Evolutionary conservation across 495 filamentous ascomycete species (phyloP), one percentile per base, ranked within the genome.

Genomic region (Annulohypoxylon moriforme): DNA sequence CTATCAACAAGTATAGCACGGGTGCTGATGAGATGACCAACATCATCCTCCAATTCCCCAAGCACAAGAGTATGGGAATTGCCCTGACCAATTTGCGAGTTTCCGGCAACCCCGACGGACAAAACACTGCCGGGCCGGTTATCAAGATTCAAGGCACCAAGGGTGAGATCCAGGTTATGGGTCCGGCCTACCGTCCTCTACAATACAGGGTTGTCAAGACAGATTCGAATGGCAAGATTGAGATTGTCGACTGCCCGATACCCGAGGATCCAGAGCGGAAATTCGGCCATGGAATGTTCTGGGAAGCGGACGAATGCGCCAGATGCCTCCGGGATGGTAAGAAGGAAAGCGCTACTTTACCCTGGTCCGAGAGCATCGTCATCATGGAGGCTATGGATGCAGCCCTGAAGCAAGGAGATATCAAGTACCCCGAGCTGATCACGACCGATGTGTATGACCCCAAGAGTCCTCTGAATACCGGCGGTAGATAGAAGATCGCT

Each of bases 301-400:
- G 91, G 91, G 94, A 97, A 79, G 95, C 95, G 16, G 95, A 98
- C 84, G 94, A 95, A 83, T 91, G 88, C 67, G 94, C 91, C 49
- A 84, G 92, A 22, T 96, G 93, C 76, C 75, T 97, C 67, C 86
- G 91, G 52, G 93, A 97, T 83, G 93, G 93, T 46, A 91, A 89
- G 83, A 75, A 87, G 71, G 89, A 98, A 84, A 94, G 94, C 79
- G 88, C 90, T 62, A 82, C 79, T 9, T 77, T 96, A 82, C 83
- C 89, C 9, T 90, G 87, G 88, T 88, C 90, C 71, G 95, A 98
- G 85, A 97, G 93, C 77, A 85, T 97, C 60, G 87, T 91, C 25
- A 94, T 97, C 60, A 97, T 97, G 94, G 90, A 94, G 78, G 88
- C 90, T 11, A 97, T 98, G 95, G 95, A 98, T 84, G 88, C 91